Evolutionary conservation across 768 basidiomycete species (phyloP).

Genomic region (Phylloporus scabripes): DNA sequence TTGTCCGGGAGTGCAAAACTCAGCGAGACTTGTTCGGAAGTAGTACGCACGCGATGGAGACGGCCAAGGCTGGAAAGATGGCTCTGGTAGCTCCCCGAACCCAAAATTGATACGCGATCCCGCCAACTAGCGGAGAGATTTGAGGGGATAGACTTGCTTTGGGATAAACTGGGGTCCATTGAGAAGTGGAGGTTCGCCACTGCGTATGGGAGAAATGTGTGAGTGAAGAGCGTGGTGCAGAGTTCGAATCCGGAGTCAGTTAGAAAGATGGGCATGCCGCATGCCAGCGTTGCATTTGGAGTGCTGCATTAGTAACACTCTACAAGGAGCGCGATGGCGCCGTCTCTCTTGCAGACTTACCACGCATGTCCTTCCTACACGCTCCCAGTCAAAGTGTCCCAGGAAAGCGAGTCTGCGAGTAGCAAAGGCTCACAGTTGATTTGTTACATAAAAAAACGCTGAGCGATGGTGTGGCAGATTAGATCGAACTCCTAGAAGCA

Average conservation of each 20-base stretch:
- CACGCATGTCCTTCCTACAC: neutral
- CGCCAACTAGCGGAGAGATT: constrained; percentile 13
- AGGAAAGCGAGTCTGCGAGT: neutral
- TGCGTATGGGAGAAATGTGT: neutral
- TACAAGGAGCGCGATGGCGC: no score
- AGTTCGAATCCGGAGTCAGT: neutral
- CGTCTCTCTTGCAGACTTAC: neutral
- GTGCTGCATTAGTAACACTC: neutral
- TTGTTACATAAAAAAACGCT: neutral
- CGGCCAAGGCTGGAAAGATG: constrained; percentile 41
- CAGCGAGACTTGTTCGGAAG: constrained; percentile 21
- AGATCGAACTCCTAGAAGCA: constrained; percentile 14
- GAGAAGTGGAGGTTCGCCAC: neutral
- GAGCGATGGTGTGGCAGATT: constrained; percentile 3
- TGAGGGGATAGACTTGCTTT: constrained; percentile 25
- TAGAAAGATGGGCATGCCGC: neutral
- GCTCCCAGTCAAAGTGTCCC: no score
- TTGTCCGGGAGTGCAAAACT: neutral
- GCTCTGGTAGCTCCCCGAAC: constrained; percentile 41
- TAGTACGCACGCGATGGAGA: constrained; percentile 35
- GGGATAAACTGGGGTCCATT: constrained; percentile 16
- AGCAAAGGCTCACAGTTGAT: neutral
- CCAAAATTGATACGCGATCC: constrained; percentile 23
- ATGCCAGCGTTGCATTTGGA: neutral
- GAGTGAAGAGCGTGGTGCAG: neutral